phyloP scores from a whole-genome alignment of 106 monocot genomes.

The Gastrodia elata region DNA sequence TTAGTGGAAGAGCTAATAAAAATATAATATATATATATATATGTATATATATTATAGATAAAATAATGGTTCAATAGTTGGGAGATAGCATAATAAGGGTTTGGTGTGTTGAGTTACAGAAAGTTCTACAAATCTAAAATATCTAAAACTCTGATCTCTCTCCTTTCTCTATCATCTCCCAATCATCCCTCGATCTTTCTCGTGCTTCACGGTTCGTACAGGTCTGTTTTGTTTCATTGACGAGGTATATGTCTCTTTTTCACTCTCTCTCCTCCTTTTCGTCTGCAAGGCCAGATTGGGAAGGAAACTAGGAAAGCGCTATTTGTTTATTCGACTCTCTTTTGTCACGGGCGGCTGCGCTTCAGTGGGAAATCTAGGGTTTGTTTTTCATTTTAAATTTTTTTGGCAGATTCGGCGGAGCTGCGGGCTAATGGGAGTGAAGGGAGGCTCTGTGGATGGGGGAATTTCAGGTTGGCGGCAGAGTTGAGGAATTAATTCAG shows the following conservation, averaged over 20 bases:
- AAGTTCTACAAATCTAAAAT: background rate
- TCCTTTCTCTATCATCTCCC: background rate
- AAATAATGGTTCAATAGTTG: too few species aligned
- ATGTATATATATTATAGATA: too few species aligned
- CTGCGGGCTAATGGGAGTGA: background rate
- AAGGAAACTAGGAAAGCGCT: constrained; percentile 2
- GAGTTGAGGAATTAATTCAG: constrained; percentile 4
- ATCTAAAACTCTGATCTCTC: too few species aligned
- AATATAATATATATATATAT: too few species aligned
- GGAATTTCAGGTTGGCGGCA: background rate
- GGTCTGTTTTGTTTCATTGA: background rate
- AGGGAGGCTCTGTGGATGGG: background rate
- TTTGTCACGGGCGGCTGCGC: background rate
- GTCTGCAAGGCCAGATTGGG: background rate
- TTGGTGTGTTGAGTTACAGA: background rate
- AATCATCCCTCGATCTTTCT: constrained; percentile 6
- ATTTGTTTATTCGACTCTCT: background rate
- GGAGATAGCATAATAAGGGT: background rate
- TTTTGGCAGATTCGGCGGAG: background rate
- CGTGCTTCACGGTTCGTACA: constrained; percentile 6
- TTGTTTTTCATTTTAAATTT: background rate
- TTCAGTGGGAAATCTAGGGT: constrained; percentile 7
- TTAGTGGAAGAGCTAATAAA: too few species aligned
- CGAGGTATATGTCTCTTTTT: background rate
- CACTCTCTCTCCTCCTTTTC: background rate